Evolutionary conservation across 108 stramenopile genomes (phyloP).

Genomic region (Nannochloropsis oceanica): DNA sequence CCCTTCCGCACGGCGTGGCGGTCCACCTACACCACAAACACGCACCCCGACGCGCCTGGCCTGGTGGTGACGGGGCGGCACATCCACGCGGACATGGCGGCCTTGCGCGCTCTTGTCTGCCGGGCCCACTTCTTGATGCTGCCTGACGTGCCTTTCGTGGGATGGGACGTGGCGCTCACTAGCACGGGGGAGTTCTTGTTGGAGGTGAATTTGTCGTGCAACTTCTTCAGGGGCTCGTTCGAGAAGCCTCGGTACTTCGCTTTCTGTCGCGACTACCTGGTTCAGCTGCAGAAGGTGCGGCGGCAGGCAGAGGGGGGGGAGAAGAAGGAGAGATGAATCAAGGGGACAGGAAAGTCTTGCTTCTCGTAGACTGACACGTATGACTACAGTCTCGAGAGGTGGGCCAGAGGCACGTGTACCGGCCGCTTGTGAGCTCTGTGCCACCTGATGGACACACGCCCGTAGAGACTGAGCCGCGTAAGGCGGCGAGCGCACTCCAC

Average conservation of each 20-base stretch:
- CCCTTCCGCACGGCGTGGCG: conserved; percentile 16
- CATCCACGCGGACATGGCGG: conserved; percentile 4
- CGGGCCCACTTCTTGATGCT: conserved; percentile 36
- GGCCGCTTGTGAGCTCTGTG: too few relatives aligned
- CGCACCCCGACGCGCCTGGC: conserved; percentile 39
- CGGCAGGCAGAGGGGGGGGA: too few relatives aligned
- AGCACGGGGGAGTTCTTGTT: conserved; percentile 40
- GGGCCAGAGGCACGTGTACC: neutral
- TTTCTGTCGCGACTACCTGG: neutral
- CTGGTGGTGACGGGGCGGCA: neutral
- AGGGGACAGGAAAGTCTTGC: neutral
- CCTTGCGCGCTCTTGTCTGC: conserved; percentile 21
- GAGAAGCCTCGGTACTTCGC: neutral
- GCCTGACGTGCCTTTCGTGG: conserved; percentile 24
- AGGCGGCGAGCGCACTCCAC: too few relatives aligned
- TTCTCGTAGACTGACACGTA: neutral
- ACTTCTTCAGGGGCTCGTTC: conserved; percentile 45
- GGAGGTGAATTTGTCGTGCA: conserved; percentile 50
- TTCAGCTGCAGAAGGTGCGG: neutral
- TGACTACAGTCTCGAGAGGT: too few relatives aligned
- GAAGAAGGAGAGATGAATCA: too few relatives aligned
- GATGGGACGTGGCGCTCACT: conserved; percentile 47
- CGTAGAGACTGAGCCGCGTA: too few relatives aligned
- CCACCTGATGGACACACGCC: too few relatives aligned
- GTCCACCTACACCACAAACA: conserved; percentile 14